These are phyloP conservation scores for Leptodermis oblonga DNA, from an alignment of 257 asterid genomes.

Conservation along the genomic window DNA sequence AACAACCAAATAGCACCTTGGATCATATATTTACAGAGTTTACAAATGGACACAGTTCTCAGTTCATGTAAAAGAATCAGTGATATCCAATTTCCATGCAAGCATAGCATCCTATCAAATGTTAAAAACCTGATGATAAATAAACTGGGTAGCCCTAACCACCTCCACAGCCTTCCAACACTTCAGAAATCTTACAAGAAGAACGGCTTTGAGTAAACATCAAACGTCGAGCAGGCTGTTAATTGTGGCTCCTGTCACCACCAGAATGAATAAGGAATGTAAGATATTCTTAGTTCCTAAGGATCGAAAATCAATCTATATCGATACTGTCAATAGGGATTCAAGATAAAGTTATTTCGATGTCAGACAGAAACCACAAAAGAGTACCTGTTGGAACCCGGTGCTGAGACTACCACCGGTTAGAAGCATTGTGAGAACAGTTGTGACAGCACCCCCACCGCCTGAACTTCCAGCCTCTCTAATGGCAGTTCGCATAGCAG, in stretches of 20 bases:
- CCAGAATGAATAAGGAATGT: constrained; percentile 11
- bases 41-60: not conserved
- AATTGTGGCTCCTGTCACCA: constrained; percentile 84
- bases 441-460: constrained; percentile 74
- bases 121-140: not conserved
- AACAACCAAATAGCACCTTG: not conserved
- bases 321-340: not conserved
- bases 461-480: constrained; percentile 59
- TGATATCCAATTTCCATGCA: not conserved
- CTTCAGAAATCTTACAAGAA: constrained; percentile 40
- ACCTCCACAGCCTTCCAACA: not conserved
- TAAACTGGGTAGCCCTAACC: not conserved
- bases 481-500: constrained; percentile 78
- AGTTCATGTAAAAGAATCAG: not conserved
- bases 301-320: not conserved
- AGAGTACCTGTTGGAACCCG: constrained; percentile 68
- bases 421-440: constrained; percentile 75
- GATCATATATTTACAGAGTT: not conserved
- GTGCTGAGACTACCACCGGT: constrained; percentile 73
- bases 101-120: too few relatives aligned
- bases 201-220: constrained; percentile 87
- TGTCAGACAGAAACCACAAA: constrained; percentile 4
- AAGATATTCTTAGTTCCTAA: not conserved
- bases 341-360: not conserved
- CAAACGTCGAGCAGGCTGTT: constrained; percentile 71